Evolutionary conservation across 306 rosid species (phyloP).

Genomic region (Castanea mollissima): DNA sequence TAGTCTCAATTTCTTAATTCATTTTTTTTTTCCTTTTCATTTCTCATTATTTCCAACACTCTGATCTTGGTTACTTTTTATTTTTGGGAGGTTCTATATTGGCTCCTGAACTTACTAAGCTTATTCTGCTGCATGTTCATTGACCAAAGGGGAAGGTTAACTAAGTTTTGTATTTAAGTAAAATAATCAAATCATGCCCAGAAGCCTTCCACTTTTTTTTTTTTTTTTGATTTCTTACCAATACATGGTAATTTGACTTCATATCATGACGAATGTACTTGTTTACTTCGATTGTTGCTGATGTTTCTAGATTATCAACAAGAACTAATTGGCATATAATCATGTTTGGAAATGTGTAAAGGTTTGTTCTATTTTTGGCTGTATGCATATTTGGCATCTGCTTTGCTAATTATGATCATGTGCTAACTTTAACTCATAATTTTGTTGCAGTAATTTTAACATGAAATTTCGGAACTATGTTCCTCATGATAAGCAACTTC

Average conservation of each 20-base stretch:
- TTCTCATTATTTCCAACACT: not conserved
- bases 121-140: too few relatives aligned
- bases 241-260: not conserved
- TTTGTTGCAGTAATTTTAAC: constrained; percentile 41
- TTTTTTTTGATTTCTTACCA: not conserved
- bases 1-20: too few relatives aligned
- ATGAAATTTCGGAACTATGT: constrained; percentile 94
- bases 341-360: not conserved
- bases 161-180: not conserved
- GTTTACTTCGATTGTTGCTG: not conserved
- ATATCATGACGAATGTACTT: not conserved
- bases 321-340: not conserved
- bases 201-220: not conserved
- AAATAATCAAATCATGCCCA: not conserved
- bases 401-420: not conserved
- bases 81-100: not conserved
- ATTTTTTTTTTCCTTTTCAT: too few relatives aligned
- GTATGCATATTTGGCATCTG: not conserved
- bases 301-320: not conserved
- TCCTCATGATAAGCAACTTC: constrained; percentile 88
- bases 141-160: not conserved
- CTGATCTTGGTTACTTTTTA: not conserved
- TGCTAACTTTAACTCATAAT: not conserved
- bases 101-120: not conserved
- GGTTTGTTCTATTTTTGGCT: not conserved